phyloP scores from a whole-genome alignment of 768 basidiomycete genomes.

The Boletus rubroflammeus region DNA sequence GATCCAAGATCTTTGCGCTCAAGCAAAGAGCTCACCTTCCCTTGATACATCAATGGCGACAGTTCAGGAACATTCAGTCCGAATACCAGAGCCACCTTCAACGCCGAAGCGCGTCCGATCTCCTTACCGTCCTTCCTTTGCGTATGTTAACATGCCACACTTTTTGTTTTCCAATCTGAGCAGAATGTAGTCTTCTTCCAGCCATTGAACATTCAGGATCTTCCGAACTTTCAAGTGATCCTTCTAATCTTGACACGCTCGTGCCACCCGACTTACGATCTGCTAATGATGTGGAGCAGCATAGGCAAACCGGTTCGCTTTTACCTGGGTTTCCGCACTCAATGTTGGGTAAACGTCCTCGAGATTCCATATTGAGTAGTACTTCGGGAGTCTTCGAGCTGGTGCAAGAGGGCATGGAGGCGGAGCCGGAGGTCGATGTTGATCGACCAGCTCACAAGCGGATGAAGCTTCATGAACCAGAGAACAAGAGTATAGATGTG shows the following conservation, averaged over 20 bases:
- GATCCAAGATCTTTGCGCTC: conserved; percentile 31
- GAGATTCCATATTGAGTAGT: conserved; percentile 48
- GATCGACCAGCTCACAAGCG: conserved; percentile 53
- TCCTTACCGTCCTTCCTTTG: conserved; percentile 23
- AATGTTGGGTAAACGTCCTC: conserved; percentile 63
- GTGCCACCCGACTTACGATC: conserved; percentile 9
- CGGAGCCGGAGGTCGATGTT: conserved; percentile 37
- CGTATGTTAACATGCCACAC: conserved; percentile 17
- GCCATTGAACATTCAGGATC: conserved; percentile 15
- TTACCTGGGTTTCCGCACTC: conserved; percentile 41
- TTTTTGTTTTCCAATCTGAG: conserved; percentile 12
- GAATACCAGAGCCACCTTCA: conserved; percentile 31
- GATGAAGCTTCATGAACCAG: conserved; percentile 34
- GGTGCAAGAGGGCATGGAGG: conserved; percentile 39
- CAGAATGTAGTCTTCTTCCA: conserved; percentile 18
- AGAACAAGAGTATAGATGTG: conserved; percentile 20
- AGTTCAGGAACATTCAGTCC: conserved; percentile 15
- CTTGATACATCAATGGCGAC: conserved; percentile 6
- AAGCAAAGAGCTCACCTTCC: conserved; percentile 10
- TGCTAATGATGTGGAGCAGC: conserved; percentile 8
- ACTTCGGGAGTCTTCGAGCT: conserved; percentile 41
- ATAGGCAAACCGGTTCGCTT: conserved; percentile 15
- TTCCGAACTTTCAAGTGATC: conserved; percentile 21
- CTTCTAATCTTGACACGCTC: conserved; percentile 16
- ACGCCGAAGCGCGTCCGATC: conserved; percentile 34